Percentiles rank a stretch among this genome's conserved stretches.
phyloP scores from a whole-genome alignment of 495 filamentous ascomycete species.

The Sporormia fimetaria region DNA sequence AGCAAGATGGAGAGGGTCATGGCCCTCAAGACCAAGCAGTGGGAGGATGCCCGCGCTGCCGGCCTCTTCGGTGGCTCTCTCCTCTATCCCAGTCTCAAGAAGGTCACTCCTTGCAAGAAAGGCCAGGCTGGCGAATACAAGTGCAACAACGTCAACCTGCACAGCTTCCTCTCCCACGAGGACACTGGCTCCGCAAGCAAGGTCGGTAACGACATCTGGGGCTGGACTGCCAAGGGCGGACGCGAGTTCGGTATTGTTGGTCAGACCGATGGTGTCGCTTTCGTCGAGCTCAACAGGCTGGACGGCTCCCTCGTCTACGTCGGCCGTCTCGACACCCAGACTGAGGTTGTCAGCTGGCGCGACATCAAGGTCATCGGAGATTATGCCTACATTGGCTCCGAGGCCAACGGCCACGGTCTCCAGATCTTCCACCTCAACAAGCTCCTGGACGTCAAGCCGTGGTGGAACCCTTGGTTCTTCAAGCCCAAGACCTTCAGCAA shows the following conservation, averaged over 20 bases:
- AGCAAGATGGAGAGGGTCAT: no score
- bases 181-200: conserved; percentile 35
- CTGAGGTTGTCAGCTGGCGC: conserved; percentile 14
- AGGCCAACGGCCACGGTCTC: conserved; percentile 18
- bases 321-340: conserved; percentile 32
- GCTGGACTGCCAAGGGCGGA: conserved; percentile 44
- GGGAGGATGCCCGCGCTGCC: no score
- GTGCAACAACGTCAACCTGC: no score
- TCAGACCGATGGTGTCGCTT: conserved; percentile 46
- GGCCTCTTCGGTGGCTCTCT: no score
- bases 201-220: conserved; percentile 33
- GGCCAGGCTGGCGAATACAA: no score
- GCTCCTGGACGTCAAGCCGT: conserved; percentile 12
- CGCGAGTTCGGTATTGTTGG: conserved; percentile 48
- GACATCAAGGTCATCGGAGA: conserved; percentile 17
- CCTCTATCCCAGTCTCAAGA: no score
- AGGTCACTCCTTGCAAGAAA: no score
- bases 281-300: conserved; percentile 42
- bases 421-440: conserved; percentile 32
- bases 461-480: no score
- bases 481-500: conserved; percentile 30
- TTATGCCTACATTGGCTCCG: conserved; percentile 14
- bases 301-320: conserved; percentile 44
- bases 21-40: no score
- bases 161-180: conserved; percentile 40